Evolutionary conservation across 345 rosid genomes (phyloP).

Genomic region (Acer campestre): DNA sequence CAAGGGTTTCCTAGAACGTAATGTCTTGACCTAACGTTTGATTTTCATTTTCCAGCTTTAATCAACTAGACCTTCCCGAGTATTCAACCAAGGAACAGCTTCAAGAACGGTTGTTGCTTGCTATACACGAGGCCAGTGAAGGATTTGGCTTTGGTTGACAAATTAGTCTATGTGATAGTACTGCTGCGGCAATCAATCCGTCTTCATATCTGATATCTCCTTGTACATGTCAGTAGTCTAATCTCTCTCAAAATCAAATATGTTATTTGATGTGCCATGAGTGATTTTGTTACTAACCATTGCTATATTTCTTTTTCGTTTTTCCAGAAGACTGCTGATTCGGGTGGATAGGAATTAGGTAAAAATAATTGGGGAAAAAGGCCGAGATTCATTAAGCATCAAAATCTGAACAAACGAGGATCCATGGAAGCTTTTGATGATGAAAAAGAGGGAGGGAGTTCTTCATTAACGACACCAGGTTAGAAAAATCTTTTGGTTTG

Average conservation of each 20-base stretch:
- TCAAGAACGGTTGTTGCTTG: constrained; percentile 82
- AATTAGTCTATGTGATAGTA: not conserved
- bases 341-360: constrained; percentile 23
- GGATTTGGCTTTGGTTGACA: constrained; percentile 92
- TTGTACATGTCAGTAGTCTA: constrained; percentile 39
- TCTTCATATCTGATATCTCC: constrained; percentile 11
- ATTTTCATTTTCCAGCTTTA: constrained; percentile 59
- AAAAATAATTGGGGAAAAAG: constrained; percentile 8
- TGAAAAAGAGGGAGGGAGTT: not conserved
- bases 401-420: not conserved
- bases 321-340: constrained; percentile 24
- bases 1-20: not conserved
- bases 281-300: not conserved
- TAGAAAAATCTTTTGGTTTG: not conserved
- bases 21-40: not conserved
- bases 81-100: constrained; percentile 81
- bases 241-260: not conserved
- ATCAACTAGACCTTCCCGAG: constrained; percentile 96
- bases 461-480: not conserved
- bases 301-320: not conserved
- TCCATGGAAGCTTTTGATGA: not conserved
- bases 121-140: constrained; percentile 95
- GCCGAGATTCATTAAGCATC: not conserved
- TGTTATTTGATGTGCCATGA: not conserved
- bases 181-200: constrained; percentile 13